Conservation (phyloP, 139 green algal genomes). For the Axilococcus clingmanii region DNA sequence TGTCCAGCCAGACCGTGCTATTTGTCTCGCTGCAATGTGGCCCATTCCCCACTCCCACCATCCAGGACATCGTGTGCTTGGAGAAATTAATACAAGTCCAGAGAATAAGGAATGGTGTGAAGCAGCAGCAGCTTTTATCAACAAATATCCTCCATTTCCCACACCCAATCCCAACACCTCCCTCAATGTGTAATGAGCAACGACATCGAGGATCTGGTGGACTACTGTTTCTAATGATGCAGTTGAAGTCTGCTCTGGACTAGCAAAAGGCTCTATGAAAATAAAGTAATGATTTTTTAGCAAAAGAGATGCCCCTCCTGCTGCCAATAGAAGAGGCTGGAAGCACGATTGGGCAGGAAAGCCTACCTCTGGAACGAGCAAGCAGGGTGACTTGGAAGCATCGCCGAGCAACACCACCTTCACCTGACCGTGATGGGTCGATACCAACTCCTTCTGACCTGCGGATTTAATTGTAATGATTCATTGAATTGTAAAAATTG, state of each 20-base stretch:
- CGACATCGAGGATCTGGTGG: conserved; percentile 19
- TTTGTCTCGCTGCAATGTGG: conserved; percentile 2
- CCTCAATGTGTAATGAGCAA: conserved; percentile 16
- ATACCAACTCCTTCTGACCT: conserved; percentile 5
- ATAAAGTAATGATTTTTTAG: conserved; percentile 32
- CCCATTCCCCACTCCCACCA: conserved; percentile 38
- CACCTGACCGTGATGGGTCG: conserved; percentile 15
- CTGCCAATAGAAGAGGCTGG: conserved; percentile 21
- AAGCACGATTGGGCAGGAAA: conserved; percentile 40
- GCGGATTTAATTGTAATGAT: no score
- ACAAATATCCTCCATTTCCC: conserved; percentile 24
- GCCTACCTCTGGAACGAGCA: conserved; percentile 36
- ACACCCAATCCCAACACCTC: conserved; percentile 22
- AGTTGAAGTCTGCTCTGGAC: no score
- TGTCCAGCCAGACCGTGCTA: conserved; percentile 10
- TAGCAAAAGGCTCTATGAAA: no score
- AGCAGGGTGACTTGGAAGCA: conserved; percentile 16
- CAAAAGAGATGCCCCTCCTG: conserved; percentile 13
- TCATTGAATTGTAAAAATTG: no score
- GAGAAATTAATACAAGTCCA: conserved; percentile 30
- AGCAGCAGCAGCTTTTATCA: conserved; percentile 16
- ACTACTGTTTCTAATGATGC: conserved; percentile 19
- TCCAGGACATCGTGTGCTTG: conserved; percentile 7
- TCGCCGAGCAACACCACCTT: conserved; percentile 22
- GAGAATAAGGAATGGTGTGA: conserved; percentile 2